Evolutionary conservation across 2,329 filamentous ascomycete genomes (phyloP).

Genomic region (Trichoderma pleuroti): DNA sequence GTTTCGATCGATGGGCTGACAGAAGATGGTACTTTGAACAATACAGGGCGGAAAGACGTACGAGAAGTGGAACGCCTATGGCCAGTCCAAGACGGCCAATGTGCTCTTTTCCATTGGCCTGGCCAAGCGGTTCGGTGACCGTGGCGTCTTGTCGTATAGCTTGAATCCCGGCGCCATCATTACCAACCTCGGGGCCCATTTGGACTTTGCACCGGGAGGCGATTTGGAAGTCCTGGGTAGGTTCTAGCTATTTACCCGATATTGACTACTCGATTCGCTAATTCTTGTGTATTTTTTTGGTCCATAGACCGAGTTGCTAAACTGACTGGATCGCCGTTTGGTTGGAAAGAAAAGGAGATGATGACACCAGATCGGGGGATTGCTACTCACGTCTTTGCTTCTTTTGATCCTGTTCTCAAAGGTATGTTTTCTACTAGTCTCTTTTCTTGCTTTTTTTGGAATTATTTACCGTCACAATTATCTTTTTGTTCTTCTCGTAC

Average conservation of each 20-base stretch:
- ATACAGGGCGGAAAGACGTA: slow-evolving; percentile 30
- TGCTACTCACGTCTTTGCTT: slow-evolving; percentile 36
- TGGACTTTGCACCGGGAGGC: slow-evolving; percentile 23
- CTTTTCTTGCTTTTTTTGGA: background rate
- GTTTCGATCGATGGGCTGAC: background rate
- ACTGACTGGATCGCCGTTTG: background rate
- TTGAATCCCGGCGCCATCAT: slow-evolving; percentile 34
- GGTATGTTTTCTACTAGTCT: slow-evolving; percentile 19
- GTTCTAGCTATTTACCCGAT: background rate
- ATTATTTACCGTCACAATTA: background rate
- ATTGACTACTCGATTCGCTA: background rate
- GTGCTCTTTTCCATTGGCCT: slow-evolving; percentile 34
- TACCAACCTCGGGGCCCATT: slow-evolving; percentile 25
- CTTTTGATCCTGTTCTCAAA: slow-evolving; percentile 36
- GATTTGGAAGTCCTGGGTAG: slow-evolving; percentile 24
- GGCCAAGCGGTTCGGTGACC: slow-evolving; percentile 31
- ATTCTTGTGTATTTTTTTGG: background rate
- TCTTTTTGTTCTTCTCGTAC: background rate
- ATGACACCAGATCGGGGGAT: slow-evolving; percentile 30
- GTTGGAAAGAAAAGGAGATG: slow-evolving; percentile 9
- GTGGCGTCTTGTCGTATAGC: slow-evolving; percentile 33
- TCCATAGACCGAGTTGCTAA: slow-evolving; percentile 21
- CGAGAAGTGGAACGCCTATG: slow-evolving; percentile 36
- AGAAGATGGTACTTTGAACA: background rate
- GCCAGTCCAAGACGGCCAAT: slow-evolving; percentile 38